Evolutionary conservation across 1,284 basidiomycete species (phyloP), one percentile per base, ranked within the genome.

Genomic region (Crepidotus sp.): DNA sequence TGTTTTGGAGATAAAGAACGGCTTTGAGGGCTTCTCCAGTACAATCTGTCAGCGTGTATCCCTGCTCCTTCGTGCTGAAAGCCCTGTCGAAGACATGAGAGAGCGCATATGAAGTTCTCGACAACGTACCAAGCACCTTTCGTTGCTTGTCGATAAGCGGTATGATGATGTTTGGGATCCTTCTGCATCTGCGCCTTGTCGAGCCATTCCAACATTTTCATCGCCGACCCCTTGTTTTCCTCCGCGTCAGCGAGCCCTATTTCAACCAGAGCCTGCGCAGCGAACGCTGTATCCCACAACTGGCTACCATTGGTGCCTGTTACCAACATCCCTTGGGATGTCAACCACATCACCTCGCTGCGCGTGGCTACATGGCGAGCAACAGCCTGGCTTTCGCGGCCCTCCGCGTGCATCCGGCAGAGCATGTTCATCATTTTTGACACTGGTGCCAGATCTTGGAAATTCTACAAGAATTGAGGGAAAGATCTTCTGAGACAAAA

Each of bases 21-120:
- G 90, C 82, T 63, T 98, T 98, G 32, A 98, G 65, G 4, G 89
- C 96, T 65, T 98, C 96, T 3, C 88, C 91, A 0, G 92, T 92
- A 57, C 94, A 98, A 60, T 98, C 95, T 51, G 86, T 92, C 37
- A 98, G 91, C 0, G 86, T 89, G 58, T 97, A 98, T 14, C 90
- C 81, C 62, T 98, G 95, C 58, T 94, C 91, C 46, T 79, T 83
- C 3, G 95, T 98, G 47, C 90, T 93, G 67, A 85, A 87, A 11
- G 19, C 40, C 19, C 15, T 24, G 34, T 53, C 17, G 52, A 14
- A 3, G 27, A 7, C 21, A n/a, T 13, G 21, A 17, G 17, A 32
- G 38, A 22, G 14, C 19, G 14, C 4, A 27, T n/a, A 14, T 29
- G 18, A 29, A 15, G 10, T 6, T 35, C 40, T 21, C 7, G 15